A percentile compares a stretch with the other conserved stretches of the same genome.
phyloP scores from a whole-genome alignment of 306 rosid genomes.

The barrel medic (Medicago truncatula) region MtrunA17r5.0-ANR NC_053049.1:46626001-46626500 shows the following conservation, averaged over 20 bases:
- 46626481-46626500: slow-evolving; percentile 29
- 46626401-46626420: slow-evolving; percentile 71
- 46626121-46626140: slow-evolving; percentile 75
- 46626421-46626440: slow-evolving; percentile 93
- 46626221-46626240: background rate
- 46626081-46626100: slow-evolving; percentile 80
- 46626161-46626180: slow-evolving; percentile 30
- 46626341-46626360: slow-evolving; percentile 33
- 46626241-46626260: slow-evolving; percentile 79
- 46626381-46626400: slow-evolving; percentile 23
- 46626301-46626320: slow-evolving; percentile 89
- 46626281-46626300: slow-evolving; percentile 79
- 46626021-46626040: slow-evolving; percentile 3
- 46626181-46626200: slow-evolving; percentile 27
- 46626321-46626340: slow-evolving; percentile 73
- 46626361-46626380: slow-evolving; percentile 19
- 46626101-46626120: slow-evolving; percentile 71
- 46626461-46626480: slow-evolving; percentile 60
- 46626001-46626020: background rate
- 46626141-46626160: slow-evolving; percentile 75
- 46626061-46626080: slow-evolving; percentile 26
- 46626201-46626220: slow-evolving; percentile 13
- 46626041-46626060: slow-evolving; percentile 12
- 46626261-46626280: slow-evolving; percentile 90
- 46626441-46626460: slow-evolving; percentile 84